A percentile compares a stretch with the other conserved stretches of the same genome.
These are phyloP conservation scores for Solanum hybrid DNA, from an alignment of 305 asterid genomes.

Conservation along the genomic window DNA sequence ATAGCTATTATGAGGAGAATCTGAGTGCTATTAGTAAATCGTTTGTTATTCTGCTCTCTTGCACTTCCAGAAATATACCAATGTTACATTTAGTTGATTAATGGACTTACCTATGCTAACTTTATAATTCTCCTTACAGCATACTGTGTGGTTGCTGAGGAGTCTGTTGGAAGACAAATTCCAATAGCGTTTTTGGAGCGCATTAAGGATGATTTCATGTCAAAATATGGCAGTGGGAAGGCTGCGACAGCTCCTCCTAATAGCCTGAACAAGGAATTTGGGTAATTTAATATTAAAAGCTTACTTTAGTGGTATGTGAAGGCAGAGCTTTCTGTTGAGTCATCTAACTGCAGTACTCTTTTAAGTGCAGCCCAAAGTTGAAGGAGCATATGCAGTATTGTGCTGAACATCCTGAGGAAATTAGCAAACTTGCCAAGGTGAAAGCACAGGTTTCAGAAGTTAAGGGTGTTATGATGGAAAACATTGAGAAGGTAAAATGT, in stretches of 20 bases:
- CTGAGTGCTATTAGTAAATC: not conserved
- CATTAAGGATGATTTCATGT: constrained; percentile 59
- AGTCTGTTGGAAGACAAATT: constrained; percentile 65
- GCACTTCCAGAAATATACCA: not conserved
- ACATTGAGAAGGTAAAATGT: constrained; percentile 63
- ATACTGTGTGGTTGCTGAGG: constrained; percentile 75
- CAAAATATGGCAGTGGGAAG: constrained; percentile 61
- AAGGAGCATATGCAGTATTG: constrained; percentile 78
- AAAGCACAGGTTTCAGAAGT: constrained; percentile 88
- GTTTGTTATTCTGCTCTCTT: not conserved
- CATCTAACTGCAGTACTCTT: not conserved
- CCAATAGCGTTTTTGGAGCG: constrained; percentile 76
- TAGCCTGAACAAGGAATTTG: constrained; percentile 64
- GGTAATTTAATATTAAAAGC: constrained; percentile 22
- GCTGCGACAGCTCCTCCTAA: constrained; percentile 60
- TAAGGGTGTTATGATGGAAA: constrained; percentile 89
- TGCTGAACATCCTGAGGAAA: constrained; percentile 69
- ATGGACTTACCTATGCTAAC: not conserved
- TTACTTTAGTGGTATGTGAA: not conserved
- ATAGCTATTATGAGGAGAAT: not conserved
- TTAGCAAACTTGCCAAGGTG: constrained; percentile 68
- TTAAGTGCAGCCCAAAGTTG: constrained; percentile 48
- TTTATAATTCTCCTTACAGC: constrained; percentile 27
- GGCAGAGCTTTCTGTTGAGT: not conserved
- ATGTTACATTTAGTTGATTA: not conserved